Percentiles rank a stretch among this genome's conserved stretches.
phyloP scores from a whole-genome alignment of 164 flowering plant genomes.

The Vitis rotundifolia region DNA sequence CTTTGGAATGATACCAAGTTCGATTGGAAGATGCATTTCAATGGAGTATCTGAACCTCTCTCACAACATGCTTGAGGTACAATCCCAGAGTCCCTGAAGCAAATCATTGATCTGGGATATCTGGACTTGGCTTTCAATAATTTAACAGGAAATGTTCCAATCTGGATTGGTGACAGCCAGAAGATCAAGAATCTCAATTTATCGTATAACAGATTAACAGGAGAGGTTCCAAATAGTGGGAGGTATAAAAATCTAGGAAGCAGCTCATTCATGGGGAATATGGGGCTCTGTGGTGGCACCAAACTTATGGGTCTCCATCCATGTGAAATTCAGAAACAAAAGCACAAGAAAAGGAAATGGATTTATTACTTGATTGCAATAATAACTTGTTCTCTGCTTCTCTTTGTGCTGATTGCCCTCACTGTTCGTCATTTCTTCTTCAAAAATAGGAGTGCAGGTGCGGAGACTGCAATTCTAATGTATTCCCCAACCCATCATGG shows the following conservation, averaged over 20 bases:
- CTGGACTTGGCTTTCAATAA: constrained; percentile 6
- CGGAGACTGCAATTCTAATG: not conserved
- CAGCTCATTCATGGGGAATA: constrained; percentile 19
- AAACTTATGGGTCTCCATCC: constrained; percentile 11
- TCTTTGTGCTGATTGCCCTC: not conserved
- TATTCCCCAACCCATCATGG: not conserved
- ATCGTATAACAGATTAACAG: not conserved
- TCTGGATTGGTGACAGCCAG: not conserved
- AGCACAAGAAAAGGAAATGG: not conserved
- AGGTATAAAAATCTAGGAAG: not conserved
- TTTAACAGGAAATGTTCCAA: not conserved
- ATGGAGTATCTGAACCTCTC: constrained; percentile 2
- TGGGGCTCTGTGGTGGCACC: constrained; percentile 16
- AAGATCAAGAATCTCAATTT: not conserved
- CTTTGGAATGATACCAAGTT: constrained; percentile 6
- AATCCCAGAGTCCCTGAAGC: constrained; percentile 8
- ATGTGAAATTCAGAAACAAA: constrained; percentile 3
- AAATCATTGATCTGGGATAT: not conserved
- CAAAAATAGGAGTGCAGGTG: not conserved
- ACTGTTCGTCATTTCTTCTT: not conserved
- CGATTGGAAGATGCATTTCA: not conserved
- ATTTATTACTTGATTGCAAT: not conserved
- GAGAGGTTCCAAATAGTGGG: constrained; percentile 11
- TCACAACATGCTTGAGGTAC: constrained; percentile 8
- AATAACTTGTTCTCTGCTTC: not conserved